A percentile compares a stretch with the other conserved stretches of the same genome.
Evolutionary conservation across 1,139 yeast genomes (phyloP).

Genomic region (Magnusiomyces sp.): DNA sequence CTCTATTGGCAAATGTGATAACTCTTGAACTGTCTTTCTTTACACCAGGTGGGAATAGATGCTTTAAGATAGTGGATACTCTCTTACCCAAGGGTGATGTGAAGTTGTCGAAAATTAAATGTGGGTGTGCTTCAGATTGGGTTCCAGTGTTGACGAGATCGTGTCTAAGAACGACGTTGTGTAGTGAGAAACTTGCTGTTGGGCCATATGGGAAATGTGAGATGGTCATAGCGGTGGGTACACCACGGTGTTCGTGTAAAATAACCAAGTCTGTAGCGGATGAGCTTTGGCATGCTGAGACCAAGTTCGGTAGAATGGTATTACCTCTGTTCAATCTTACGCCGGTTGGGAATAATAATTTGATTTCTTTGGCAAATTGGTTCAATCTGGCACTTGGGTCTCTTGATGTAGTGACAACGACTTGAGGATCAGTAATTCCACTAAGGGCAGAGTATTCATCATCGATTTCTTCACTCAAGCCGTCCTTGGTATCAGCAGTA

Average conservation of each 20-base stretch:
- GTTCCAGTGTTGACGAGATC: constrained; percentile 77
- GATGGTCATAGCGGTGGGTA: constrained; percentile 85
- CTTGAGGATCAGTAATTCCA: constrained; percentile 87
- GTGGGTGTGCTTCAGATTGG: constrained; percentile 88
- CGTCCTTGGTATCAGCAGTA: constrained; percentile 27
- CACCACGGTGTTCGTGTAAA: constrained; percentile 95
- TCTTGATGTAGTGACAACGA: constrained; percentile 88
- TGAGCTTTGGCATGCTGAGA: constrained; percentile 70
- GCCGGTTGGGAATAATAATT: constrained; percentile 81
- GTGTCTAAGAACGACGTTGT: constrained; percentile 89
- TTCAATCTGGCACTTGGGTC: constrained; percentile 77
- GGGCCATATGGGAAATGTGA: constrained; percentile 99
- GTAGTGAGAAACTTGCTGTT: constrained; percentile 86
- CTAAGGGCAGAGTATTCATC: constrained; percentile 86
- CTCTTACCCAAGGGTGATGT: constrained; percentile 77
- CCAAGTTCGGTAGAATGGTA: constrained; percentile 76
- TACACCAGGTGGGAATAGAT: constrained; percentile 94
- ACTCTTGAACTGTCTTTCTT: constrained; percentile 84
- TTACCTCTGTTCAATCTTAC: constrained; percentile 90
- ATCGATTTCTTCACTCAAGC: constrained; percentile 39
- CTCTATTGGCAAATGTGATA: constrained; percentile 80
- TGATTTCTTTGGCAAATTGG: constrained; percentile 89
- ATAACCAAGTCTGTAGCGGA: constrained; percentile 76
- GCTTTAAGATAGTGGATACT: constrained; percentile 72
- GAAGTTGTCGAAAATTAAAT: constrained; percentile 85